Conservation (phyloP, 306 rosid species). For the Cucumis hystrix region DNA sequence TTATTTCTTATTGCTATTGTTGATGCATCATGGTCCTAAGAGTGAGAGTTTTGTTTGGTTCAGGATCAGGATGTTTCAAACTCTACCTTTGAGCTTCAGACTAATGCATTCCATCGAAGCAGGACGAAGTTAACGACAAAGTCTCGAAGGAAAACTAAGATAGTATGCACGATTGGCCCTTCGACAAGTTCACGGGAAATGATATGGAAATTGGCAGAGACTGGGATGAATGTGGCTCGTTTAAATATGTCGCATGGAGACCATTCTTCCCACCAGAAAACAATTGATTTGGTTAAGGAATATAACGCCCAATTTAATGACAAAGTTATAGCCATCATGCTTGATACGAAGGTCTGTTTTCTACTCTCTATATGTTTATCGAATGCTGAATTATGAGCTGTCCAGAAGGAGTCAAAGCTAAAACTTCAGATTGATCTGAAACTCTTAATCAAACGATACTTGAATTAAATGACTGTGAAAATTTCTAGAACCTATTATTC, state of each 20-base stretch:
- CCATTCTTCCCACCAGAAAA: constrained; percentile 75
- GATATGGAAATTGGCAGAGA: constrained; percentile 80
- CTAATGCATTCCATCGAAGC: constrained; percentile 10
- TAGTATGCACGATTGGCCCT: constrained; percentile 88
- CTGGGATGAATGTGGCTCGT: constrained; percentile 89
- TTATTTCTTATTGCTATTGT: neutral
- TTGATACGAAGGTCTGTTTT: constrained; percentile 75
- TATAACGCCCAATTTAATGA: constrained; percentile 68
- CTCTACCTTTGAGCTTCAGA: constrained; percentile 23
- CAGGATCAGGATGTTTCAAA: constrained; percentile 23
- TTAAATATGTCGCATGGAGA: constrained; percentile 96
- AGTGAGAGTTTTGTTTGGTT: constrained; percentile 8
- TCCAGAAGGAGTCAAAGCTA: neutral
- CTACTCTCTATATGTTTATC: neutral
- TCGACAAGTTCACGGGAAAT: constrained; percentile 78
- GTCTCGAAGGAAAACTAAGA: constrained; percentile 58
- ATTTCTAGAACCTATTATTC: neutral
- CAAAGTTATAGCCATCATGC: constrained; percentile 80
- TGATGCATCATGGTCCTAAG: neutral
- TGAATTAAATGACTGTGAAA: neutral
- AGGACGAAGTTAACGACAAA: constrained; percentile 16
- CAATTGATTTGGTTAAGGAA: constrained; percentile 69
- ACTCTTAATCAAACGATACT: neutral
- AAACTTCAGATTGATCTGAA: neutral
- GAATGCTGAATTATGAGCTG: neutral